These are phyloP conservation scores for Forsythia viridissima DNA, from an alignment of 257 asterid species.

Conservation along the genomic window DNA sequence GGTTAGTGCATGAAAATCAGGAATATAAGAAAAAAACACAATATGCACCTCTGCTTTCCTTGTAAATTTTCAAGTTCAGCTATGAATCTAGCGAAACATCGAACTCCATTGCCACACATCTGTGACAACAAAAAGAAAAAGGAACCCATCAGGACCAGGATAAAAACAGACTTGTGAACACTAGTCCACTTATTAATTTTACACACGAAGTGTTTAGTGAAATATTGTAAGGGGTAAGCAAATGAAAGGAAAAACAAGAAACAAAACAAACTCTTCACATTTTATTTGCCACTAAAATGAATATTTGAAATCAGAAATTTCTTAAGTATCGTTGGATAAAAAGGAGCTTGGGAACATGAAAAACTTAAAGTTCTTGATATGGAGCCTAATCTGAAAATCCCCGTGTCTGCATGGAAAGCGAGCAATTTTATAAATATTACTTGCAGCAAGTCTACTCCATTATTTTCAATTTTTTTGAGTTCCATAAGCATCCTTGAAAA, in stretches of 20 bases:
- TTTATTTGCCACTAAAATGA: not conserved
- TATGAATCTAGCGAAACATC: conserved; percentile 86
- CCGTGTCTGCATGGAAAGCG: not conserved
- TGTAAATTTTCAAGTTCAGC: conserved; percentile 72
- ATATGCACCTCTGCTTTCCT: conserved; percentile 68
- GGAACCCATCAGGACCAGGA: conserved; percentile 13
- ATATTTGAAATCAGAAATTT: not conserved
- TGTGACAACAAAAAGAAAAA: conserved; percentile 30
- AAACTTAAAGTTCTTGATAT: not conserved
- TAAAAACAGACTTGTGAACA: not conserved
- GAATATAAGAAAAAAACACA: not conserved
- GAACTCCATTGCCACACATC: conserved; percentile 99
- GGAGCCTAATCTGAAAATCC: not conserved
- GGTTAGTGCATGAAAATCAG: not conserved
- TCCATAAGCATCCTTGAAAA: conserved; percentile 9
- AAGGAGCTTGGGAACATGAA: not conserved
- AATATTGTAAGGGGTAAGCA: not conserved
- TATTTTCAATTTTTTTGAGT: not conserved
- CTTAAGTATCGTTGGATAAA: not conserved
- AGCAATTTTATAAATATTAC: not conserved
- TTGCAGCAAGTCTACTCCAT: not conserved
- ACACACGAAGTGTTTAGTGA: not conserved
- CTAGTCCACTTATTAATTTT: not conserved
- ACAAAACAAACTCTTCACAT: not conserved
- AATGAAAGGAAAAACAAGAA: not conserved